Conservation (phyloP, 257 asterid genomes). For the Solanum verrucosum region DNA sequence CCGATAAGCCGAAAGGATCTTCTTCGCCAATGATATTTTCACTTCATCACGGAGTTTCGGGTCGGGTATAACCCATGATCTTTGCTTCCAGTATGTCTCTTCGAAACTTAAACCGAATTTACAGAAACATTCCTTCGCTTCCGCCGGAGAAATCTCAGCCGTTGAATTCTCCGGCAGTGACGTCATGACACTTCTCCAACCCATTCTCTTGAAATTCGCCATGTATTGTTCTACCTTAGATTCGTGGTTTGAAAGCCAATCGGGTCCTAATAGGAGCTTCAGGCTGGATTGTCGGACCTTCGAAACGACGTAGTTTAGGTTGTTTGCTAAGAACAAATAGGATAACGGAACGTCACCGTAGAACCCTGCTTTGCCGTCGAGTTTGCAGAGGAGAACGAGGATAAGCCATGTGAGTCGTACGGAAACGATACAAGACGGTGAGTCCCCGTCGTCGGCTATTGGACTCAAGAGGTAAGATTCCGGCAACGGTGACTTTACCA, state of each 20-base stretch:
- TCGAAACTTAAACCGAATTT: constrained; percentile 40
- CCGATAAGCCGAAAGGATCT: constrained; percentile 32
- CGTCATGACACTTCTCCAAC: constrained; percentile 41
- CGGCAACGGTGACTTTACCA: constrained; percentile 44
- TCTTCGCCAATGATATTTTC: constrained; percentile 28
- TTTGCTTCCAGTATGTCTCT: constrained; percentile 36
- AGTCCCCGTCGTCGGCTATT: constrained; percentile 3
- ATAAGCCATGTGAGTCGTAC: constrained; percentile 66
- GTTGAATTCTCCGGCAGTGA: constrained; percentile 42
- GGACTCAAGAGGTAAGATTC: constrained; percentile 52
- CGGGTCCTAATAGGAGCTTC: constrained; percentile 50
- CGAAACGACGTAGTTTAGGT: constrained; percentile 67
- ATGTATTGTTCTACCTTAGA: constrained; percentile 44
- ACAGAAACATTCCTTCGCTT: constrained; percentile 23
- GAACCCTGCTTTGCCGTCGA: constrained; percentile 61
- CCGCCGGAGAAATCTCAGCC: constrained; percentile 24
- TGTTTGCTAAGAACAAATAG: constrained; percentile 71
- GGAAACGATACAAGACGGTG: constrained; percentile 32
- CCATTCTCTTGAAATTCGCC: constrained; percentile 40
- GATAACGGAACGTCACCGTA: constrained; percentile 64
- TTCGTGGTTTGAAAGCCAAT: constrained; percentile 50
- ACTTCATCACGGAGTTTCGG: constrained; percentile 38
- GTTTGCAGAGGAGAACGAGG: constrained; percentile 77
- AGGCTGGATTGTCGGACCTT: constrained; percentile 54
- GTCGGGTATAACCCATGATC: constrained; percentile 69